Base-by-base conservation (phyloP, 345 rosid genomes). In the Gynandropsis gynandra region DNA sequence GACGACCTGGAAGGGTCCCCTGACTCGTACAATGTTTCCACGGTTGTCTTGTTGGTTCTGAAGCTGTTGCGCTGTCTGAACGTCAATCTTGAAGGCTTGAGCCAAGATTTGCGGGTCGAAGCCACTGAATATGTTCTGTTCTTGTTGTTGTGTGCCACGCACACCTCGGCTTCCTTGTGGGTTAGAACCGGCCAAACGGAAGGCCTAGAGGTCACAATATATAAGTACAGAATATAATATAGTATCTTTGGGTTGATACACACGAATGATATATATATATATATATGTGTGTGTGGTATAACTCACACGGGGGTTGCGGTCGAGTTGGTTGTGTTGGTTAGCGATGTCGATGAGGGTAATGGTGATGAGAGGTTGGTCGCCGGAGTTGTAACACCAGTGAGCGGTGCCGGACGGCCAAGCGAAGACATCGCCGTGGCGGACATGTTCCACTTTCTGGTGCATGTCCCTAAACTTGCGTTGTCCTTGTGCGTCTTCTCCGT, bases 181-280 rank as follows among this genome's bases (percentile, higher is more conserved):
- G 80, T 86, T 81, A 37, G 46, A 62, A 12, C 96, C 94, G 12
- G 95, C 85, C 33, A 86, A 68, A 54, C 56, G 65, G 79, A 83
- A 89, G 37, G 19, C 62, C 95, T 86, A 58, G 5, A 31, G 15
- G 40, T 5, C 0, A 7, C 40, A 27, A 18, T 1, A 50, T 14
- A 55, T 8, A 42, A 12, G 42, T n/a, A n/a, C n/a, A n/a, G n/a
- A n/a, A n/a, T n/a, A n/a, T n/a, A n/a, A n/a, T n/a, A n/a, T n/a
- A n/a, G n/a, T n/a, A n/a, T n/a, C n/a, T n/a, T n/a, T n/a, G n/a
- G n/a, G n/a, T n/a, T n/a, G n/a, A n/a, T n/a, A n/a, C n/a, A n/a
- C n/a, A n/a, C n/a, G n/a, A n/a, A n/a, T n/a, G 15, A 14, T 8
- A 29, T 11, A 39, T 8, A 24, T 1, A 14, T 4, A 34, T 10